Evolutionary conservation across 257 asterid genomes (phyloP), one percentile per base, ranked within the genome.

Genomic region (Nemophila menziesii): DNA sequence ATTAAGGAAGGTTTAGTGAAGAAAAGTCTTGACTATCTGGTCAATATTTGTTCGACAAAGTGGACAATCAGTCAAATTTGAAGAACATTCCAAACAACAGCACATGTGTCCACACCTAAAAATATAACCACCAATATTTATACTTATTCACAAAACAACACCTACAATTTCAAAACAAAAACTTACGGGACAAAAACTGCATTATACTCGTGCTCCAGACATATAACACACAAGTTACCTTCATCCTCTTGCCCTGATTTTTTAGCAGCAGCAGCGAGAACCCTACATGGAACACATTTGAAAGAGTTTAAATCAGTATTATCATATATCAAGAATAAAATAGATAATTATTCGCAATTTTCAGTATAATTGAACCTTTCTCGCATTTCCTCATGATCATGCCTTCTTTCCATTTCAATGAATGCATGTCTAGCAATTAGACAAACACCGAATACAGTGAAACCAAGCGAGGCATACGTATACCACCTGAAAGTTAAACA

Each of bases 61-160:
- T 2, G 99, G 99, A 54, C 99, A 90, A 64, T 41, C 69, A 14
- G 92, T 74, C 81, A 90, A 63, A 71, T 85, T 96, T 12, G 93
- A 79, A 26, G 94, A 74, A 63, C 96, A 85, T 14, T 65, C 23
- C 79, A 68, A 61, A 64, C 99, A 90, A 48, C 99, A 85, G 84
- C 99, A 90, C 96, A 90, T 81, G 65, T 85, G 99, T 38, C 99
- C 99, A 40, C 96, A 90, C 85, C 99, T 90, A 84, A 66, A 60
- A 64, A 49, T 38, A 33, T 49, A 59, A n/a, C n/a, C n/a, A n/a
- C n/a, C n/a, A n/a, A n/a, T n/a, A n/a, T n/a, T n/a, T n/a, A n/a
- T n/a, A n/a, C n/a, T n/a, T n/a, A n/a, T n/a, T n/a, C n/a, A n/a
- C n/a, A n/a, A n/a, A n/a, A n/a, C n/a, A 7, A 29, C 36, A 29